Percentiles rank a stretch among this genome's conserved stretches.
These are phyloP conservation scores for Botrytis paeoniae DNA, from an alignment of 2,329 filamentous ascomycete genomes.

Conservation along the genomic window DNA sequence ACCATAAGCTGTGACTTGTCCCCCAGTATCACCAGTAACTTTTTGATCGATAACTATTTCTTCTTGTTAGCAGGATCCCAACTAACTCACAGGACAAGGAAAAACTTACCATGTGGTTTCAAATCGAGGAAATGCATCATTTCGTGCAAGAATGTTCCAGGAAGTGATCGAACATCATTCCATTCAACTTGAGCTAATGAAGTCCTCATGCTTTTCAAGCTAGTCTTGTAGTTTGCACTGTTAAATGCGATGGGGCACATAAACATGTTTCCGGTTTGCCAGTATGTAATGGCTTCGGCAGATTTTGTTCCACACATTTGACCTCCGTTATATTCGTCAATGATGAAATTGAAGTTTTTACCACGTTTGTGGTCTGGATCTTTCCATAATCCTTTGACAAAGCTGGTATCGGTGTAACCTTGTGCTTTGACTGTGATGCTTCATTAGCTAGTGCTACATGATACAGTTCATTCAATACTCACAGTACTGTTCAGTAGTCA, in stretches of 20 bases:
- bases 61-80: neutral
- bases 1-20: neutral
- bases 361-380: constrained; percentile 10
- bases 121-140: constrained; percentile 18
- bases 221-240: constrained; percentile 8
- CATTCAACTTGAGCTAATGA: neutral
- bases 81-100: neutral
- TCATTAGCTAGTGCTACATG: neutral
- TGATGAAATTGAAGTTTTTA: constrained; percentile 8
- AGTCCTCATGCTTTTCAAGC: constrained; percentile 11
- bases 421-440: neutral
- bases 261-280: constrained; percentile 8
- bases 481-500: constrained; percentile 10
- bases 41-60: constrained; percentile 5
- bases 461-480: neutral
- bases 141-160: constrained; percentile 11
- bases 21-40: neutral
- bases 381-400: constrained; percentile 13
- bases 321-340: constrained; percentile 15
- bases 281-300: constrained; percentile 13
- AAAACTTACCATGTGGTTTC: constrained; percentile 8
- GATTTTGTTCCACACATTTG: constrained; percentile 4
- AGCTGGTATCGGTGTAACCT: neutral
- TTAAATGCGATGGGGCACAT: constrained; percentile 11
- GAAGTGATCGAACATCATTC: constrained; percentile 10